Evolutionary conservation across 495 filamentous ascomycete species (phyloP), one percentile per base, ranked within the genome.

Genomic region (Podospora anserina): DNA sequence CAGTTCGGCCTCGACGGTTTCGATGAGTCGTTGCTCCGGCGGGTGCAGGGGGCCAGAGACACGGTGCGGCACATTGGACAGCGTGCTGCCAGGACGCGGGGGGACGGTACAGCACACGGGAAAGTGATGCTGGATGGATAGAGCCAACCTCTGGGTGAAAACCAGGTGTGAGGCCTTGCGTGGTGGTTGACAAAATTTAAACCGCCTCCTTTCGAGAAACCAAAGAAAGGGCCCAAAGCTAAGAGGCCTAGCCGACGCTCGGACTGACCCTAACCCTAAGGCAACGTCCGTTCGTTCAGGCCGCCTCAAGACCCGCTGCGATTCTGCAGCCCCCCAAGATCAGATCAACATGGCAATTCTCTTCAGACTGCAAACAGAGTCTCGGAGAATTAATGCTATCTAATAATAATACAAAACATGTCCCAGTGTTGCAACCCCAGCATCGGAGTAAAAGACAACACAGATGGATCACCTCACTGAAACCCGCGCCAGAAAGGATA

Each of bases 101-200:
- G 39, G 13, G 39, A 49, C 39, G 13, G 39, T 49, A 49, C 15
- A 49, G n/a, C 56, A 59, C 19, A 59, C 56, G 19, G 2, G 56
- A 18, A 18, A 59, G 26, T 23, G 19, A 59, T 27, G 19, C 56
- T 9, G 13, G 18, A 61, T 61, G 23, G 16, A 61, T 61, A 26
- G 30, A 61, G 59, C 26, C n/a, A 61, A 28, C 59, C 23, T 28
- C 5, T 61, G 26, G 59, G 59, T 7, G 7, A 19, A 65, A 56
- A 70, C 66, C 71, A 69, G 34, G 56, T 28, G 7, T 49, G 15
- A 49, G 57, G 57, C 66, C 54, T 67, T 39, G 32, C n/a, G 56
- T 44, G 23, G 54, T 32, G 44, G 60, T 53, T 39, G 64, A 73
- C 70, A 75, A 75, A 75, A 75, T 73, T 75, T 76, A 76, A 70